Conservation (phyloP, 2,329 filamentous ascomycete species). For the Trichoderma pleuroti region DNA sequence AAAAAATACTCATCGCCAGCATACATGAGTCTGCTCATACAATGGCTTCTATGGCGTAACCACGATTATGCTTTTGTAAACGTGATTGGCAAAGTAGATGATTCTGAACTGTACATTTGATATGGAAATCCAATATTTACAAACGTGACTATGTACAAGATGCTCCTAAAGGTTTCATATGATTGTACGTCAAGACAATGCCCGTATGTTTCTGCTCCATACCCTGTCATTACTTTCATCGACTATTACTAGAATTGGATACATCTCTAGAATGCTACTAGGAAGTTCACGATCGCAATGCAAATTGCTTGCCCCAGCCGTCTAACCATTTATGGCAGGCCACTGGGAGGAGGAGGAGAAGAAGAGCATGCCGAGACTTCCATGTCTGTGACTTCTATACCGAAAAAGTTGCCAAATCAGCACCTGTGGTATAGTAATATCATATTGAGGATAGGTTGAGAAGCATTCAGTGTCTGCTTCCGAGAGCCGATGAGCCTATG, state of each 20-base stretch:
- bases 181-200: neutral
- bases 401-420: neutral
- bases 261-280: neutral
- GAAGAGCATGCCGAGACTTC: neutral
- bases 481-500: neutral
- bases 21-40: neutral
- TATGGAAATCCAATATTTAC: neutral
- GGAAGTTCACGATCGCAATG: neutral
- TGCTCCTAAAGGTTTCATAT: neutral
- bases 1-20: neutral
- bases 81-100: neutral
- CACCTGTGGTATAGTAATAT: neutral
- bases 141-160: neutral
- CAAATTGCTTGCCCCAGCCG: neutral
- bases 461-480: neutral
- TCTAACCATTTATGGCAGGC: neutral
- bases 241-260: too few relatives aligned
- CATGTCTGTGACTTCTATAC: neutral
- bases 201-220: neutral
- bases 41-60: neutral
- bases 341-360: neutral
- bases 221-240: neutral
- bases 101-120: neutral
- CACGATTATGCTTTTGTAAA: neutral
- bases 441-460: neutral